Evolutionary conservation across 441 rosid species (phyloP).

Genomic region (Populus trichocarpa): DNA sequence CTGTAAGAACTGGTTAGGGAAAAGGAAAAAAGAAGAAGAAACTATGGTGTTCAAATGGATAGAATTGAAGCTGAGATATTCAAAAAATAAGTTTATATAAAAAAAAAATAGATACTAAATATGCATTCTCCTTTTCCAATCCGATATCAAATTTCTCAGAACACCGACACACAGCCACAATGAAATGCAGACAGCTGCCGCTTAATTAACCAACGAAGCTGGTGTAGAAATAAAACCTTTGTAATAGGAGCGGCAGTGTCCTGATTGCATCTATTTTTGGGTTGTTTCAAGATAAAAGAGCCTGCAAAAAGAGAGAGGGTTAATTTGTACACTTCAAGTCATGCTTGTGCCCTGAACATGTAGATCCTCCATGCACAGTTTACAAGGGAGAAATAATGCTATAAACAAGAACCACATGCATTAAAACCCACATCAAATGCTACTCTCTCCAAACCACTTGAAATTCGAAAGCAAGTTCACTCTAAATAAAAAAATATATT

Average conservation of each 20-base stretch:
- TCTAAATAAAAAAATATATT: not conserved
- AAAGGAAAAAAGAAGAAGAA: too few relatives aligned
- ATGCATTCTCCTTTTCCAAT: not conserved
- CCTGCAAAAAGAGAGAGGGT: too few relatives aligned
- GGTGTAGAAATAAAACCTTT: too few relatives aligned
- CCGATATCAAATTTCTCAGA: too few relatives aligned
- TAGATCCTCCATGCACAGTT: not conserved
- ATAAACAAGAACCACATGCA: not conserved
- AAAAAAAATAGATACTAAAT: not conserved
- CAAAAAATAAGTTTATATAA: too few relatives aligned
- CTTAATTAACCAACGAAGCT: not conserved
- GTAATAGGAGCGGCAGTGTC: not conserved
- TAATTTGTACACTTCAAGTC: not conserved
- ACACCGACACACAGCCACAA: not conserved
- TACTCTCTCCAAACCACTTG: conserved; percentile 21
- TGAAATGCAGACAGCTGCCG: not conserved
- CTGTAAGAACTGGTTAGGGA: too few relatives aligned
- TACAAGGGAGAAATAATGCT: not conserved
- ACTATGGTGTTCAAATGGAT: too few relatives aligned
- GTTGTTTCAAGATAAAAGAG: not conserved
- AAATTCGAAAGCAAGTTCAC: conserved; percentile 21
- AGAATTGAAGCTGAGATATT: too few relatives aligned
- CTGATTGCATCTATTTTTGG: not conserved
- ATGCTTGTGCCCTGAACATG: not conserved
- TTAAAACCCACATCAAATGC: conserved; percentile 6